Evolutionary conservation across 148 eudicot species (phyloP), one percentile per base, ranked within the genome.

Genomic region (Fagopyrum tataricum): DNA sequence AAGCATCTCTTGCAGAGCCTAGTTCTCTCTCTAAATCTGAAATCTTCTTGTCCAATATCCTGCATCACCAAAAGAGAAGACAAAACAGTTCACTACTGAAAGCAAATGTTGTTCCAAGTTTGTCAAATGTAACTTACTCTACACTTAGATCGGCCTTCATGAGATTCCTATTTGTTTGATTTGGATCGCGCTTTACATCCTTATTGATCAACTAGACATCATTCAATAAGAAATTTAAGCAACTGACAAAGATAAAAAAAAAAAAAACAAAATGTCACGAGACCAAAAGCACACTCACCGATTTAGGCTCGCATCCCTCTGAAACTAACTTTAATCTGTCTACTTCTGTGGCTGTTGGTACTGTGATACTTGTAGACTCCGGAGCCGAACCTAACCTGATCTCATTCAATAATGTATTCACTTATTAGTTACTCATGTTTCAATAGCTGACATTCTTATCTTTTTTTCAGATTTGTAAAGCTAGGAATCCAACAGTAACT

Each of bases 241-340:
- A 17, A 15, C 48, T 5, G 44, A 70, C 18, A 42, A 46, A 43
- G 72, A 9, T 17, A 4, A 21, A 42, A n/a, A 26, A 43, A 42
- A 70, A 70, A 14, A 15, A 44, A 70, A 7, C 37, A 26, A 43
- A 18, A 76, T 17, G 47, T 18, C 39, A 46, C 4, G 26, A 17
- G 61, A 40, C 26, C n/a, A 37, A 51, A 23, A 14, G 37, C 37
- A 71, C 4, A 40, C 79, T 72, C 39, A 77, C 79, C 11, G 79
- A 40, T 77, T 73, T 77, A 4, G 76, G 72, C 15, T 72, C 76
- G 48, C 76, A 77, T 11, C 72, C 79, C 48, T 77, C 79, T 48
- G 79, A 61, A 37, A 77, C 72, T 73, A 77, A 59, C 18, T 77
- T 77, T 66, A 61, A 70, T 52, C 41, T 72, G 66, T 67, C 76